phyloP scores from a whole-genome alignment of 2,329 filamentous ascomycete genomes.

The Arthrobotrys conoides region DNA sequence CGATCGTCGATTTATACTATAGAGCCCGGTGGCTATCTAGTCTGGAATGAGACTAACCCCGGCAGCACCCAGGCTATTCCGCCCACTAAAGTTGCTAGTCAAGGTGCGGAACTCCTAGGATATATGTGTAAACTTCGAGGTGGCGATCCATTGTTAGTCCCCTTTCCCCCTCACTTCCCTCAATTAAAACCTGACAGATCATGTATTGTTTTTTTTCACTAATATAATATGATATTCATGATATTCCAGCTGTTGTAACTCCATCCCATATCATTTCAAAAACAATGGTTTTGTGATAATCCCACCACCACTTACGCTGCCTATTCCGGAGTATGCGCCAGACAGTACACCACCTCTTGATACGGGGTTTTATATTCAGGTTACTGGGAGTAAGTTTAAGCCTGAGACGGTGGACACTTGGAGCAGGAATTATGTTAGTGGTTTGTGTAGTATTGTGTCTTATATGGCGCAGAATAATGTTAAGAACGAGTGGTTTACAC shows the following conservation, averaged over 20 bases:
- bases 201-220: background rate
- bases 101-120: conserved; percentile 7
- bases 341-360: background rate
- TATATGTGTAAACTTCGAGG: conserved; percentile 50
- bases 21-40: conserved; percentile 47
- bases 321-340: background rate
- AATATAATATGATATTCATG: background rate
- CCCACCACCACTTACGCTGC: background rate
- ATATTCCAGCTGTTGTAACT: conserved; percentile 12
- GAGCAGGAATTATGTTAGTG: conserved; percentile 37
- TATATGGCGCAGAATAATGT: conserved; percentile 44
- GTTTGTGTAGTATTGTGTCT: conserved; percentile 34
- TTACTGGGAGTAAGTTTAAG: conserved; percentile 6
- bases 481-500: conserved; percentile 48
- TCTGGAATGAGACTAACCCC: conserved; percentile 48
- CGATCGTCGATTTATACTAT: background rate
- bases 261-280: conserved; percentile 23
- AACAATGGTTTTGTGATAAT: conserved; percentile 28
- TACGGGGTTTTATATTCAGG: conserved; percentile 21
- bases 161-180: background rate
- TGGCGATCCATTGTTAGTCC: conserved; percentile 47
- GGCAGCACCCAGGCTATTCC: conserved; percentile 33
- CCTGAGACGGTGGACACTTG: conserved; percentile 19
- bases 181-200: background rate
- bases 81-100: conserved; percentile 18